Percentiles rank a stretch among this genome's conserved stretches.
Evolutionary conservation across 805 yeast species (phyloP).

Genomic region (Kuraishia ogatae): DNA sequence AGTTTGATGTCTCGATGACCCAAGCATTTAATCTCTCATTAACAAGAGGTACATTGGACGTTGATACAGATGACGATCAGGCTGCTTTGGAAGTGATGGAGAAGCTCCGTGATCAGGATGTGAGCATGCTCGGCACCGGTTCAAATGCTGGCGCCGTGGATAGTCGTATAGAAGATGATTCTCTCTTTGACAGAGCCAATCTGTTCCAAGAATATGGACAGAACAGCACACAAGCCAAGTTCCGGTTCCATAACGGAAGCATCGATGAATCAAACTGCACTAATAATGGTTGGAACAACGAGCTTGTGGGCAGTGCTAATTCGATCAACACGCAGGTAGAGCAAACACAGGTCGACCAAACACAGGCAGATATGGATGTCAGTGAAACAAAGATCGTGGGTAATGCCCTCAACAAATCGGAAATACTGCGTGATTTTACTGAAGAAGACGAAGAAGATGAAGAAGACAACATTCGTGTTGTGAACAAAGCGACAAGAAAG

Average conservation of each 20-base stretch:
- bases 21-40: neutral
- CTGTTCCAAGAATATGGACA: neutral
- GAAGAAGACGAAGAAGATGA: constrained; percentile 18
- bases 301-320: neutral
- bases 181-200: neutral
- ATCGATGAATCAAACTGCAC: neutral
- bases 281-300: neutral
- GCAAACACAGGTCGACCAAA: neutral
- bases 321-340: neutral
- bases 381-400: neutral
- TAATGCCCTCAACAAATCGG: neutral
- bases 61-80: neutral
- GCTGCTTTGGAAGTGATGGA: neutral
- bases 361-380: neutral
- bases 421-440: constrained; percentile 1
- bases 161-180: neutral
- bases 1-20: neutral
- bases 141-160: neutral
- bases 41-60: neutral
- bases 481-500: constrained; percentile 3
- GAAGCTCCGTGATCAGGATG: neutral
- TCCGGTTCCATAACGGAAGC: neutral
- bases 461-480: constrained; percentile 5
- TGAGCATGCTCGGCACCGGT: neutral
- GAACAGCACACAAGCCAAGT: neutral